These are phyloP conservation scores for Willaertia magna DNA, from an alignment of 208 protist genomes.

Conservation along the genomic window DNA sequence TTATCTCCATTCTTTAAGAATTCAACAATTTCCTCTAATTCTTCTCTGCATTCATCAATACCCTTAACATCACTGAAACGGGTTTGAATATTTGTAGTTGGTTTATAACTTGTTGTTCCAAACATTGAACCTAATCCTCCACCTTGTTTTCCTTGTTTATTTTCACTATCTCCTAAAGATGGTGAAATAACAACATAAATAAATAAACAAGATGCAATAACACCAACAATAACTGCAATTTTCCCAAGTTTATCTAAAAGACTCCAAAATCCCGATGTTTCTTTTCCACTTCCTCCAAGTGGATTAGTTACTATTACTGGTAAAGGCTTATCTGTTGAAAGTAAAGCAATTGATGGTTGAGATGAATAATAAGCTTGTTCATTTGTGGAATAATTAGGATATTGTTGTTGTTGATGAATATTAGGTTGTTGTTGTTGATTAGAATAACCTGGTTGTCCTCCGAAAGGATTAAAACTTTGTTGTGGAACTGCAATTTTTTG, in stretches of 20 bases:
- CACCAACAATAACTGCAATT: too few relatives aligned
- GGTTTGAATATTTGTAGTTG: neutral
- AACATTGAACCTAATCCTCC: neutral
- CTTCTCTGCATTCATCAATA: conserved; percentile 78
- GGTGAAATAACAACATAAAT: too few relatives aligned
- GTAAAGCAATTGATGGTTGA: neutral
- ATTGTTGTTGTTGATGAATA: neutral
- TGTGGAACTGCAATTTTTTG: neutral
- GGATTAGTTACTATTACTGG: too few relatives aligned
- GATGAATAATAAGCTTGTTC: neutral
- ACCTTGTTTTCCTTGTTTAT: neutral
- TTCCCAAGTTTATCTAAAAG: too few relatives aligned
- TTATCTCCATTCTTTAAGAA: conserved; percentile 77
- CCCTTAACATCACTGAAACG: conserved; percentile 25
- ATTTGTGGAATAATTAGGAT: neutral
- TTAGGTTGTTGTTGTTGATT: neutral
- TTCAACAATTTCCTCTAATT: conserved; percentile 86
- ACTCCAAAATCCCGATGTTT: too few relatives aligned
- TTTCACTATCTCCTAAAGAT: too few relatives aligned
- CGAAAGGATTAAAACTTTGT: neutral
- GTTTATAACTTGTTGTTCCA: neutral
- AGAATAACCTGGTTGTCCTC: neutral
- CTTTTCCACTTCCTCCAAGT: too few relatives aligned
- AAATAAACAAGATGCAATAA: too few relatives aligned
- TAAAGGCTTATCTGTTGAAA: too few relatives aligned